Evolutionary conservation across 306 rosid genomes (phyloP).

Genomic region (Adenanthera pavonina): DNA sequence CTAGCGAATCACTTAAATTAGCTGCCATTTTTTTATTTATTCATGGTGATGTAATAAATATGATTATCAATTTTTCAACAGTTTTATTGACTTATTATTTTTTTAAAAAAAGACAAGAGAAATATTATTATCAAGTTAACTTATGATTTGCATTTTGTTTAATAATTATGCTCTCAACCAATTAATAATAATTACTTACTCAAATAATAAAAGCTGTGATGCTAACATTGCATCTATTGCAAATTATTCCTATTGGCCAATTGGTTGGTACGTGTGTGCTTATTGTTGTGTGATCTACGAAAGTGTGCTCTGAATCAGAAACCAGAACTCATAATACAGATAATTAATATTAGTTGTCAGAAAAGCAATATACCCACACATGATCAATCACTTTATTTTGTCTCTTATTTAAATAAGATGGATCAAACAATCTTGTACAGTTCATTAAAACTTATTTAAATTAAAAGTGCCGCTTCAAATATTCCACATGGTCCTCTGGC

Average conservation of each 20-base stretch:
- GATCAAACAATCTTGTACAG: slow-evolving; percentile 17
- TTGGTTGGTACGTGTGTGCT: slow-evolving; percentile 24
- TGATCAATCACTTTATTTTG: slow-evolving; percentile 22
- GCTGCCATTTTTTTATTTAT: background rate
- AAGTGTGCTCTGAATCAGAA: slow-evolving; percentile 43
- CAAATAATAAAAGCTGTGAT: background rate
- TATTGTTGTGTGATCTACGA: slow-evolving; percentile 7
- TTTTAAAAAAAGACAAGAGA: background rate
- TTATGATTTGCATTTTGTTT: background rate
- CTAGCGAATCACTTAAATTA: too few relatives aligned
- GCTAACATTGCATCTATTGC: slow-evolving; percentile 24
- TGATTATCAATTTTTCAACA: background rate
- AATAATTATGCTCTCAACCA: background rate
- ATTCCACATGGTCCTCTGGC: slow-evolving; percentile 25
- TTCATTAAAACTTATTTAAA: background rate
- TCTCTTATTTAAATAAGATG: background rate
- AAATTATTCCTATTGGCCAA: slow-evolving; percentile 18
- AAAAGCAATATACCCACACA: slow-evolving; percentile 31
- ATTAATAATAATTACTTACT: background rate
- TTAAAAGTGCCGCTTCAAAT: slow-evolving; percentile 10
- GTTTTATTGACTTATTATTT: background rate
- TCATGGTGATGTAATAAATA: background rate
- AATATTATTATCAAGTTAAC: background rate
- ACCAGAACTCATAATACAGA: slow-evolving; percentile 41
- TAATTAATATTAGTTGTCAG: slow-evolving; percentile 41